Evolutionary conservation across 2,329 filamentous ascomycete genomes (phyloP), one percentile per base, ranked within the genome.

Genomic region (Arthrobotrys entomopaga): DNA sequence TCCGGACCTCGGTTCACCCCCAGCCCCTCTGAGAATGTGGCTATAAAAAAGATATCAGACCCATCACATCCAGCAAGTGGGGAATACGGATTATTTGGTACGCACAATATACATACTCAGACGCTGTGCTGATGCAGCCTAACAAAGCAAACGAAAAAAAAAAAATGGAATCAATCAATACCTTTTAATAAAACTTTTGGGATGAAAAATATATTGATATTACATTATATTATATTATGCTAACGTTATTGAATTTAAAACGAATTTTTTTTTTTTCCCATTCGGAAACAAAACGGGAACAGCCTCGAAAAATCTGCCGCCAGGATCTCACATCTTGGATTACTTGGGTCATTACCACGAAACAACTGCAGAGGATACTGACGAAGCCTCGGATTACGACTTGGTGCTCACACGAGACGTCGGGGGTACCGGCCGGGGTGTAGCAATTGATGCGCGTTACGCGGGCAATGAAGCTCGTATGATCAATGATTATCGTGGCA

Each of bases 401-500:
- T 82, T 90, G 24, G 88, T 87, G 84, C 82, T 90, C 19, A 87
- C 88, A 80, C 82, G 84, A 19, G 87, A 85, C 56, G 42, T 77
- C 24, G 76, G 74, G 19, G 83, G 81, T 0, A 74, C 70, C 8
- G 65, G 59, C 57, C 64, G 70, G 8, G 85, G 84, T 15, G 81
- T 88, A 0, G 87, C 87, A 2, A 85, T 90, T 2, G 88, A 90
- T 77, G 88, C 88, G 2, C 84, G 83, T 15, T 79, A 79, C 42
- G 81, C 81, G 61, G 88, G 88, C 10, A 90, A 89, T 78, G 88
- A 90, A 81, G 88, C 86, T 1, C 82, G 88, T 8, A 90, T 89
- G 77, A 84, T 89, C 52, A 90, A 90, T 78, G 88, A 90, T 80
- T 90, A 87, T 77, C 83, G 88, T 5, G 87, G 88, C 2, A 83